Evolutionary conservation across 139 green algal genomes (phyloP), one percentile per base, ranked within the genome.

Genomic region (Chlorella sorokiniana): DNA sequence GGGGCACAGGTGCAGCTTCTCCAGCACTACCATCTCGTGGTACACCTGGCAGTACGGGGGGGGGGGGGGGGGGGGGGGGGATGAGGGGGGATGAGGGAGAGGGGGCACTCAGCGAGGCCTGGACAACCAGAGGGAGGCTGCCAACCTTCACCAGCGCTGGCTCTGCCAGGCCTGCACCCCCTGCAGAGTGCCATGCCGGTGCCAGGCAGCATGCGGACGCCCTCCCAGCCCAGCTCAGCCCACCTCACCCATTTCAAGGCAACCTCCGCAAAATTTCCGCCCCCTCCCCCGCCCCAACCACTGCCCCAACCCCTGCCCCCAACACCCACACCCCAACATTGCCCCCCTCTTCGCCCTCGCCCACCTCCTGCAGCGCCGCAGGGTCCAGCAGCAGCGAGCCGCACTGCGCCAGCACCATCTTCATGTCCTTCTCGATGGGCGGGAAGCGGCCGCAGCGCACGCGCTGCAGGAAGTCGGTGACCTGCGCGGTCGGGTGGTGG

Each of bases 361-460:
- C 9, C 77, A 86, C 86, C 82, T 91, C 72, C 23, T 75, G 61
- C 33, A 95, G 81, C 3, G 80, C 56, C 1, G 81, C 81, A 3
- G 90, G 87, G 82, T 95, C 93, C 63, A 96, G 85, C 63, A 94
- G 90, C 40, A 96, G 86, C 38, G 61, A 90, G 48, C 93, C 93
- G 65, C 91, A 95, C 80, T 96, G 92, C 14, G 91, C 88, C 44
- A 92, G 73, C 73, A 95, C 88, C 91, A 97, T 91, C 59, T 85
- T 78, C 68, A 96, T 84, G 77, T 96, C 92, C 75, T 94, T 91
- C 67, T 94, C 87, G 25, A 97, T 95, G 40, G 89, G 84, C 16
- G 93, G 91, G 63, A 95, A 95, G 20, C 91, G 83, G 40, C 88
- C 79, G 37, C 75, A 86, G 45, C 86, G 86, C 3, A 92, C 78